Percentiles rank a stretch among this genome's conserved stretches.
Conservation (phyloP, 371 early-diverging fungal genomes). For the Amoeboradix gromovi region DNA sequence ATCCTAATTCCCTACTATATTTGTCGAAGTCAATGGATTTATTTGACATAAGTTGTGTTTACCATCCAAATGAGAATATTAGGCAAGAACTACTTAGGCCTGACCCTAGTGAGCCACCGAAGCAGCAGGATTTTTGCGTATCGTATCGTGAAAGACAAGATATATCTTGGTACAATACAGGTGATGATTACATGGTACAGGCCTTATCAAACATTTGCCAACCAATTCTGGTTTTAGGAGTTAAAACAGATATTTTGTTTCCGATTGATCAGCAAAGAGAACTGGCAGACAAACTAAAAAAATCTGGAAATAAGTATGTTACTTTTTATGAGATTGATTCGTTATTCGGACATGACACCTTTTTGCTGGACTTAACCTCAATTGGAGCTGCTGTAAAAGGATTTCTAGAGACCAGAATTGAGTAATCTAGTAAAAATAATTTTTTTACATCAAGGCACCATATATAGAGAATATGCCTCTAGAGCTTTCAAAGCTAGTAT, state of each 20-base stretch:
- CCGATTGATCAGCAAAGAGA: conserved; percentile 82
- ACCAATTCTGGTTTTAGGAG: conserved; percentile 63
- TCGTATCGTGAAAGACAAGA: neutral
- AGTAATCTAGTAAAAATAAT: too few relatives aligned
- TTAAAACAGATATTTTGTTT: conserved; percentile 75
- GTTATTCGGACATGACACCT: conserved; percentile 86
- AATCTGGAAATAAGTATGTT: conserved; percentile 47
- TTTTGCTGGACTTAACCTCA: conserved; percentile 54
- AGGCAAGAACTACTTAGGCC: neutral
- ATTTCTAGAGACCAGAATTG: conserved; percentile 52
- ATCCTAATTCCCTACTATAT: conserved; percentile 69
- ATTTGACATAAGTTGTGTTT: conserved; percentile 43
- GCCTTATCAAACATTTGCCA: conserved; percentile 13
- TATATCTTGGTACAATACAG: conserved; percentile 3
- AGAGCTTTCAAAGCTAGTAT: too few relatives aligned
- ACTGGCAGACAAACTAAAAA: conserved; percentile 49
- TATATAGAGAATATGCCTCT: too few relatives aligned
- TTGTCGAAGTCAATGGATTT: conserved; percentile 89
- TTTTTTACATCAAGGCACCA: too few relatives aligned
- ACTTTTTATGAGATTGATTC: conserved; percentile 87
- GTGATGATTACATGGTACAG: conserved; percentile 5
- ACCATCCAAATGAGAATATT: neutral
- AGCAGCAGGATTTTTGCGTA: neutral
- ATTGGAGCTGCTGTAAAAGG: conserved; percentile 82
- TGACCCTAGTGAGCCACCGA: neutral